Evolutionary conservation across 345 rosid species (phyloP).

Genomic region (Aethionema arabicum): DNA sequence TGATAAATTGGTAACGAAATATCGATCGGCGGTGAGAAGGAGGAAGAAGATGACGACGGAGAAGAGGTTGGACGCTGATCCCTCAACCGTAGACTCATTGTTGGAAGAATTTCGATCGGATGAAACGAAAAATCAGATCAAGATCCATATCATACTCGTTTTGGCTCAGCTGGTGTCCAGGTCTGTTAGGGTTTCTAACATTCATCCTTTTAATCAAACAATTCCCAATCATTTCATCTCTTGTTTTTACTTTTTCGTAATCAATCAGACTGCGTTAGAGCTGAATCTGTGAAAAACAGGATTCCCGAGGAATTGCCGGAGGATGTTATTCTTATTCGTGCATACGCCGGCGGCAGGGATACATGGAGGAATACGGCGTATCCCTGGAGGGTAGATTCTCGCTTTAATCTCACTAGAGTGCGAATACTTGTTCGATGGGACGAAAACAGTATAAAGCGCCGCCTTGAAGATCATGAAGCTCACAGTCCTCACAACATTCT

Average conservation of each 20-base stretch:
- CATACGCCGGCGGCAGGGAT: conserved; percentile 80
- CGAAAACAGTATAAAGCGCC: conserved; percentile 49
- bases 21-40: too few species aligned
- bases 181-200: conserved; percentile 30
- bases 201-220: too few species aligned
- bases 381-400: conserved; percentile 69
- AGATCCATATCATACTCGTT: conserved; percentile 70
- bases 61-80: conserved; percentile 53
- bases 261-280: conserved; percentile 83
- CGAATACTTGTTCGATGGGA: conserved; percentile 79
- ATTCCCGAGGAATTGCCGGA: conserved; percentile 61
- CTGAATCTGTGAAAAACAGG: conserved; percentile 84
- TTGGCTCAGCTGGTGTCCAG: conserved; percentile 92
- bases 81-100: conserved; percentile 49
- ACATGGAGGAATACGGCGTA: conserved; percentile 81
- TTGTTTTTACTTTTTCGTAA: background rate
- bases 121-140: conserved; percentile 43
- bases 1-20: too few species aligned
- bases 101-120: conserved; percentile 56
- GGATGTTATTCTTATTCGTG: conserved; percentile 59
- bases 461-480: conserved; percentile 84
- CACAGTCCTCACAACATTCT: conserved; percentile 58
- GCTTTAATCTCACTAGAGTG: conserved; percentile 73
- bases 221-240: background rate
- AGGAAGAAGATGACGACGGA: conserved; percentile 44